Evolutionary conservation across 345 rosid genomes (phyloP).

Genomic region (Camelina hispida): DNA sequence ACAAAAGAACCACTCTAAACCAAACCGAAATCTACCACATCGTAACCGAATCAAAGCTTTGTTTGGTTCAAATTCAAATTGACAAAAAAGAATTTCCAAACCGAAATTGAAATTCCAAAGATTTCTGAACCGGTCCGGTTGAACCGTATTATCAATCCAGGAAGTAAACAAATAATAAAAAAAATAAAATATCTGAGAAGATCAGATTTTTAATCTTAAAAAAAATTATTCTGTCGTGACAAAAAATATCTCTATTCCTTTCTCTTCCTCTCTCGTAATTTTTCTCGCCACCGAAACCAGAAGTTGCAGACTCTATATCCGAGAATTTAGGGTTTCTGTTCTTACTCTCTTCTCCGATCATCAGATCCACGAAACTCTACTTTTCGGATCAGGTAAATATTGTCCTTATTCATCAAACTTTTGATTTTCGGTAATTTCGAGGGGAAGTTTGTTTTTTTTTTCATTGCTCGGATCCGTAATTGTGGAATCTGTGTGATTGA

Average conservation of each 20-base stretch:
- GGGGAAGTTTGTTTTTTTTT: not conserved
- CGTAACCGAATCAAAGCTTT: not conserved
- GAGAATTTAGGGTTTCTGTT: constrained; percentile 39
- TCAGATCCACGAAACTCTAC: constrained; percentile 39
- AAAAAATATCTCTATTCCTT: constrained; percentile 5
- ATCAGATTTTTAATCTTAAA: not conserved
- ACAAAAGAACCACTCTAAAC: not conserved
- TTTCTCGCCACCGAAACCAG: constrained; percentile 29
- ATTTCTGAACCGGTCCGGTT: not conserved
- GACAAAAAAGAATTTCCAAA: not conserved
- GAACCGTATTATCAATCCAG: not conserved
- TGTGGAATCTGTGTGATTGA: not conserved
- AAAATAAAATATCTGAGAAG: not conserved
- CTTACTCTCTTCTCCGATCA: constrained; percentile 19
- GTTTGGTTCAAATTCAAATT: not conserved
- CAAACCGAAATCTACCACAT: not conserved
- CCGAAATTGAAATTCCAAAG: not conserved
- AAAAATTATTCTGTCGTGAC: not conserved
- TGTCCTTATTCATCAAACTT: not conserved
- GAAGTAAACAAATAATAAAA: not conserved
- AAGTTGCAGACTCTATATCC: constrained; percentile 41
- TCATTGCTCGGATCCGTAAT: constrained; percentile 10
- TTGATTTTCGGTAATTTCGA: constrained; percentile 11
- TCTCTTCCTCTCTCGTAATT: constrained; percentile 5
- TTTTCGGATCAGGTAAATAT: constrained; percentile 34